These are phyloP conservation scores for Fomitopsis pulvina DNA, from an alignment of 768 basidiomycete species.

Conservation along the genomic window DNA sequence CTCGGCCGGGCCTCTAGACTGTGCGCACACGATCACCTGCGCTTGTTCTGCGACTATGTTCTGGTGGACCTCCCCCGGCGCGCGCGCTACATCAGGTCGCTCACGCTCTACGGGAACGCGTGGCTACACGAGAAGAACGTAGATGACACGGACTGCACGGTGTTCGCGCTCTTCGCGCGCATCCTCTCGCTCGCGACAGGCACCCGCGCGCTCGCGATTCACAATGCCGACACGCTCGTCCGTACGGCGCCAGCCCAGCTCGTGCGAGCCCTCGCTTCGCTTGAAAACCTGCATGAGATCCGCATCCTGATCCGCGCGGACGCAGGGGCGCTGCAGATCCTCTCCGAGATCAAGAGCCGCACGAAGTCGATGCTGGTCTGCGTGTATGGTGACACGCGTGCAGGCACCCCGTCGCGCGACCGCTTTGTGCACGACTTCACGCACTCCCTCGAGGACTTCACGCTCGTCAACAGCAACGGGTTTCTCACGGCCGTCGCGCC, in stretches of 20 bases:
- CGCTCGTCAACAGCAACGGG: not conserved
- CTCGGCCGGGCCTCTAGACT: not conserved
- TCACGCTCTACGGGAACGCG: not conserved
- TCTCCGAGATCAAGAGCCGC: not conserved
- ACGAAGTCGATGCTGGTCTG: not conserved
- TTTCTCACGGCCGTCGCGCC: not conserved
- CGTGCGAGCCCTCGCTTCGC: not conserved
- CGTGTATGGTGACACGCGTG: not conserved
- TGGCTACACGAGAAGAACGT: not conserved
- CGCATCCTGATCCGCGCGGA: not conserved
- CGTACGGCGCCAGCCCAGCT: not conserved
- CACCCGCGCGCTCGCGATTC: not conserved
- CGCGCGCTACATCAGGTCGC: not conserved
- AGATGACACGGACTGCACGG: not conserved
- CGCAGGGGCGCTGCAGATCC: not conserved
- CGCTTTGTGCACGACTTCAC: not conserved
- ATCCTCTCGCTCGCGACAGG: not conserved
- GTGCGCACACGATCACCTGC: not conserved
- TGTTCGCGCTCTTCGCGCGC: not conserved
- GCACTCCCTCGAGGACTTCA: not conserved
- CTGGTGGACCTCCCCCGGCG: not conserved
- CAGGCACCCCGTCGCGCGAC: not conserved
- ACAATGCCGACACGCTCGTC: not conserved
- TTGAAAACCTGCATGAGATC: not conserved
- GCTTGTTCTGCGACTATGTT: not conserved